Percentiles rank a stretch among this genome's conserved stretches.
Conservation (phyloP, 495 filamentous ascomycete genomes). For the Lophium mytilinum region DNA sequence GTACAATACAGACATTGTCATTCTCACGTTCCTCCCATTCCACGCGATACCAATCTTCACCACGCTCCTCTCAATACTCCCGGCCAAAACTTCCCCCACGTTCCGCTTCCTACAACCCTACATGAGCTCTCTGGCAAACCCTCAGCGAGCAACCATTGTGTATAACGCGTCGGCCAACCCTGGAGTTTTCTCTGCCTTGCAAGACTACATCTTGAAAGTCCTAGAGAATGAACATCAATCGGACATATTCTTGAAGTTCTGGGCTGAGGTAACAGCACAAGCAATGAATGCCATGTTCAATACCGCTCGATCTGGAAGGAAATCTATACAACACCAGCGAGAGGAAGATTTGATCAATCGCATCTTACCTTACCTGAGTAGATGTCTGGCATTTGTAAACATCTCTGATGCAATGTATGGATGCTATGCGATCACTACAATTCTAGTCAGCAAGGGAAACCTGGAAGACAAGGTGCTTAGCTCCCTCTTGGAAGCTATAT, state of each 20-base stretch:
- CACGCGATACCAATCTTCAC: conserved; percentile 74
- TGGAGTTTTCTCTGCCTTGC: conserved; percentile 61
- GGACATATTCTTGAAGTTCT: conserved; percentile 72
- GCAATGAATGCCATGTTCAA: conserved; percentile 74
- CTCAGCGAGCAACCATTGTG: conserved; percentile 70
- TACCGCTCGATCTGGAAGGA: conserved; percentile 58
- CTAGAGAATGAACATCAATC: conserved; percentile 61
- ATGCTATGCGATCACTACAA: conserved; percentile 80
- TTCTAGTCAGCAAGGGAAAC: conserved; percentile 71
- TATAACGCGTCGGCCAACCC: conserved; percentile 67
- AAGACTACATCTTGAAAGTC: conserved; percentile 62
- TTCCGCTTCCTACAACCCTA: conserved; percentile 83
- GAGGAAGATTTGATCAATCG: conserved; percentile 70
- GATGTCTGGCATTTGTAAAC: conserved; percentile 62
- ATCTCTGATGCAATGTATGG: conserved; percentile 69
- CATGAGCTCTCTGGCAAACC: conserved; percentile 60
- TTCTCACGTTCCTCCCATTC: conserved; percentile 90
- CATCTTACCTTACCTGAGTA: conserved; percentile 66
- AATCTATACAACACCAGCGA: conserved; percentile 41
- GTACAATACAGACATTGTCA: conserved; percentile 66
- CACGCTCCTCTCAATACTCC: conserved; percentile 74
- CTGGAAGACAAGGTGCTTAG: conserved; percentile 67
- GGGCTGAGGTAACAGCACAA: conserved; percentile 76
- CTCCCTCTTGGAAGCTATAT: conserved; percentile 79
- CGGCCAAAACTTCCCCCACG: conserved; percentile 58